Percentiles rank a stretch among this genome's conserved stretches.
phyloP scores from a whole-genome alignment of 495 filamentous ascomycete genomes.

The Penicillium longicatenatum region DNA sequence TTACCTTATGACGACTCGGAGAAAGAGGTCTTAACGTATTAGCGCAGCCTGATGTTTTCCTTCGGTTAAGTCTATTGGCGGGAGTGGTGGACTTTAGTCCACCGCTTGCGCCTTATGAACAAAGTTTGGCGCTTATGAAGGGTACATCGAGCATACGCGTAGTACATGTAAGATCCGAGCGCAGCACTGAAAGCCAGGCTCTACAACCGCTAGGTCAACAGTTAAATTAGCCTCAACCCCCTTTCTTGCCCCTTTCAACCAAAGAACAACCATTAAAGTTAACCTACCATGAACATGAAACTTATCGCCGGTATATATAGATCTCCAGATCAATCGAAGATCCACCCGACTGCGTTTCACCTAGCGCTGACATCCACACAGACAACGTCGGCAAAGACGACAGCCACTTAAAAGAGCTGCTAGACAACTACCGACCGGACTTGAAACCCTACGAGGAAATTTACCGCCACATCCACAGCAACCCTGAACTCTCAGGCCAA shows the following conservation, averaged over 20 bases:
- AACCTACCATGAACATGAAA: not conserved
- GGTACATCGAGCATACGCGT: not conserved
- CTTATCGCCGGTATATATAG: not conserved
- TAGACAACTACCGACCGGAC: constrained; percentile 30
- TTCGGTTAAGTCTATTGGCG: not conserved
- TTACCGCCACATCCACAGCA: constrained; percentile 49
- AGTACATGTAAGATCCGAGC: not conserved
- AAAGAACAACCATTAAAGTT: not conserved
- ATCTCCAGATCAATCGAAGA: not conserved
- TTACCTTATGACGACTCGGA: not conserved
- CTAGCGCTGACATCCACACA: constrained; percentile 2
- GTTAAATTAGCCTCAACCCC: not conserved
- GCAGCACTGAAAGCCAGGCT: not conserved
- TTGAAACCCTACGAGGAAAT: constrained; percentile 43
- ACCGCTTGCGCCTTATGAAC: not conserved
- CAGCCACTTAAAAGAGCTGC: not conserved
- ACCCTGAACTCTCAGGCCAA: constrained; percentile 55
- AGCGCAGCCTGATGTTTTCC: not conserved
- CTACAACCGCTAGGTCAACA: not conserved
- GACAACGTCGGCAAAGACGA: not conserved
- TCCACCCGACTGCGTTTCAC: not conserved
- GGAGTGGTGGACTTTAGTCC: not conserved
- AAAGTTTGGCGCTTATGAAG: constrained; percentile 1
- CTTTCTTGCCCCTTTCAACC: no score
- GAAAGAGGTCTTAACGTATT: not conserved